Evolutionary conservation across 2,329 filamentous ascomycete species (phyloP).

Genomic region (Aspergillus phoenicis): DNA sequence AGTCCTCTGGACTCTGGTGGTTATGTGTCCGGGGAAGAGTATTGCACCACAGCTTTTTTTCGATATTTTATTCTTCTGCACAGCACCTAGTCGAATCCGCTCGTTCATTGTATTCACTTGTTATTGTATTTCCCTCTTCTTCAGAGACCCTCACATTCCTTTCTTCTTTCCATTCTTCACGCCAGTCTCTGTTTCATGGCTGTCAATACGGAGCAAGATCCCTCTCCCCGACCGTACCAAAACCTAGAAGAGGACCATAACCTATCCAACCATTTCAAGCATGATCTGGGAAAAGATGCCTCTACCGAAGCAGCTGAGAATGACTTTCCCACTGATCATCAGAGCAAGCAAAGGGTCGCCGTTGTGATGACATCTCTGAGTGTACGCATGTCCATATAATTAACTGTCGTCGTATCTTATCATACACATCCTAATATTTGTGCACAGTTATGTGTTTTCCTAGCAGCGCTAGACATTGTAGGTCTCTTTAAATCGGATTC

Average conservation of each 20-base stretch:
- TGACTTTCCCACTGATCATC: neutral
- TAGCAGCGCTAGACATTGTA: constrained; percentile 4
- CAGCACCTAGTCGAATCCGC: neutral
- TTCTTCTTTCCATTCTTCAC: neutral
- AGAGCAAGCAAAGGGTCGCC: constrained; percentile 3
- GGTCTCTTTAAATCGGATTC: neutral
- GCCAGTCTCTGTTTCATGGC: neutral
- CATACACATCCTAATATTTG: neutral
- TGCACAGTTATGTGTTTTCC: constrained; percentile 2
- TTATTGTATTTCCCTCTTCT: neutral
- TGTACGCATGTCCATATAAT: neutral
- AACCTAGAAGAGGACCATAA: neutral
- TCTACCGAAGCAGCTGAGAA: neutral
- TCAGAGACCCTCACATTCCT: neutral
- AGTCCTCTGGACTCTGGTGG: neutral
- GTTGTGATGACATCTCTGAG: constrained; percentile 1
- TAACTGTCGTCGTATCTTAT: neutral
- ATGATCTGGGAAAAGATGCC: neutral
- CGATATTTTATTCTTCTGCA: neutral
- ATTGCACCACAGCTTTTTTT: neutral
- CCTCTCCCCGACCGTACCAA: neutral
- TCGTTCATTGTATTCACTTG: neutral
- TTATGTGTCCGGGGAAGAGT: neutral
- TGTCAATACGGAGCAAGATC: neutral
- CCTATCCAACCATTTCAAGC: neutral